Evolutionary conservation across 139 green algal species (phyloP), one percentile per base, ranked within the genome.

Genomic region (Astrephomene gubernaculifera): DNA sequence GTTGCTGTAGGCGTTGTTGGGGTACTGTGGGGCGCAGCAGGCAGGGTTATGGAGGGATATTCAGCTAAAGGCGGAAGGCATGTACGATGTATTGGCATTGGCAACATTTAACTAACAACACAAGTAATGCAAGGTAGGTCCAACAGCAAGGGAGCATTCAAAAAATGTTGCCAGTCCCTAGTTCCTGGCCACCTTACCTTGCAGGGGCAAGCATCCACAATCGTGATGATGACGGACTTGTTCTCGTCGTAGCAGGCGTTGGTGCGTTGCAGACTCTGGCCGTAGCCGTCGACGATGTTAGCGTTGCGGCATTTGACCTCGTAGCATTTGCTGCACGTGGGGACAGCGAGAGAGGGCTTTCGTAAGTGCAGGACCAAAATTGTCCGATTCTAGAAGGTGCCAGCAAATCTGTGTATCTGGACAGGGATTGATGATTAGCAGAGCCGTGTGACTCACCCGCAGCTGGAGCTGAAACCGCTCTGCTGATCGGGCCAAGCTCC

Each of bases 161-260:
- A n/a, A n/a, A n/a, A n/a, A n/a, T n/a, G n/a, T n/a, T n/a, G n/a
- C n/a, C n/a, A n/a, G n/a, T n/a, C n/a, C n/a, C n/a, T n/a, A n/a
- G n/a, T n/a, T n/a, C n/a, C n/a, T n/a, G n/a, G n/a, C n/a, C n/a
- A n/a, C n/a, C 57, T 65, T 35, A 79, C 82, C 9, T 65, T 22
- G 78, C 85, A 89, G 2, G 85, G 85, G 85, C 85, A 89, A 2
- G 85, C 78, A 29, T 89, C 85, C 14, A 53, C 78, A 44, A 89
- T 78, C 10, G 78, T 89, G 76, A 86, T 54, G 27, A 83, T 61
- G 52, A 89, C 61, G 69, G 39, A 64, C 43, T 69, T 57, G 43
- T 7, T 25, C n/a, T 44, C 14, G 70, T 86, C 74, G 29, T 69
- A 57, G 85, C 85, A 89, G 1, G 85, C 60, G 21, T 49, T 61